Evolutionary conservation across 108 stramenopile species (phyloP).

Genomic region (Cyclostephanos tholiformis): DNA sequence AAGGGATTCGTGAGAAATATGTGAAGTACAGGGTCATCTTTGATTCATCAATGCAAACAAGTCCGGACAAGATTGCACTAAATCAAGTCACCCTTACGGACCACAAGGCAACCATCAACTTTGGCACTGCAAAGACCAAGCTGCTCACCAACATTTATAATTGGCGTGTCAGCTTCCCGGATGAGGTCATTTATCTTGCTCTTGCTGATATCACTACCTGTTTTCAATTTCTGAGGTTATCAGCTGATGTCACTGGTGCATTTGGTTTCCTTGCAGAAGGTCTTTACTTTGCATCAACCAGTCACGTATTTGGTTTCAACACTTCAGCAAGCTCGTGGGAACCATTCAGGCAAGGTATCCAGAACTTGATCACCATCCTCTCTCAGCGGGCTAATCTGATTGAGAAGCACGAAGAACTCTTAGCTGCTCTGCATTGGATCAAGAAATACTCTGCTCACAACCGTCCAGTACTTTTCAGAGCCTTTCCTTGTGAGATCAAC

Average conservation of each 20-base stretch:
- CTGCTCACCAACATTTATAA: constrained; percentile 1
- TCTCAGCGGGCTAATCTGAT: background rate
- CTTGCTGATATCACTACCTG: background rate
- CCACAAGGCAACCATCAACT: background rate
- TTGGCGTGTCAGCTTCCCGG: background rate
- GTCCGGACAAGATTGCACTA: background rate
- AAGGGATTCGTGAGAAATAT: constrained; percentile 1
- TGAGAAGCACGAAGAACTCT: background rate
- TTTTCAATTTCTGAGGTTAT: too few species aligned
- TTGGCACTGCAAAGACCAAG: too few species aligned
- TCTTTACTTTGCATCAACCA: background rate
- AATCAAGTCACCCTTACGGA: background rate
- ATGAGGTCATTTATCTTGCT: background rate
- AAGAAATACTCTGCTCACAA: background rate
- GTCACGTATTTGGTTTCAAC: background rate
- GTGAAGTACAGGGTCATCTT: background rate
- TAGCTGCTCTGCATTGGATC: background rate
- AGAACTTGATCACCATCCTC: background rate
- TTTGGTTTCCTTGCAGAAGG: background rate
- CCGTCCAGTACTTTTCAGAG: background rate
- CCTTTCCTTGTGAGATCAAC: background rate
- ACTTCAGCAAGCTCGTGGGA: background rate
- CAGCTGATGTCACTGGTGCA: background rate
- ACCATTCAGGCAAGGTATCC: background rate
- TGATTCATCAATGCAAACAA: background rate